phyloP scores from a whole-genome alignment of 306 rosid species.

The Dalbergia cochinchinensis region DNA sequence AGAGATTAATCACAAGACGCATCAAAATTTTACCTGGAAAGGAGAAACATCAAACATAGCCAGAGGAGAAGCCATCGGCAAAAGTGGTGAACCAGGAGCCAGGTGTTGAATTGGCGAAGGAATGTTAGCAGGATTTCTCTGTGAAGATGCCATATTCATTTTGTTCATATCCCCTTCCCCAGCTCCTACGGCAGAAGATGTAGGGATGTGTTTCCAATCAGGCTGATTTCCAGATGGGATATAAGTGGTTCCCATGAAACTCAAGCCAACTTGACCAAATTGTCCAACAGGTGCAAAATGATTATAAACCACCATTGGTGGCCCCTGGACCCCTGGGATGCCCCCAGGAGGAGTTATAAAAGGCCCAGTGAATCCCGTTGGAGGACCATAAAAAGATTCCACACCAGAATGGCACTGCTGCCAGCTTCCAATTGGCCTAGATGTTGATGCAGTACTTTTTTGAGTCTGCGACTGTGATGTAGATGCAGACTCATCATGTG shows the following conservation, averaged over 20 bases:
- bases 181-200: slow-evolving; percentile 66
- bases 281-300: slow-evolving; percentile 98
- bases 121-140: slow-evolving; percentile 71
- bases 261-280: slow-evolving; percentile 96
- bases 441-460: slow-evolving; percentile 62
- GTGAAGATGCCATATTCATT: slow-evolving; percentile 73
- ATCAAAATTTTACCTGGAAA: slow-evolving; percentile 75
- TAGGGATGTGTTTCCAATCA: slow-evolving; percentile 93
- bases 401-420: slow-evolving; percentile 94
- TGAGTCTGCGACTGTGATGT: slow-evolving; percentile 74
- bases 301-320: slow-evolving; percentile 96
- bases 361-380: slow-evolving; percentile 89
- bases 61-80: slow-evolving; percentile 90
- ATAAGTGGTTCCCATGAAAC: slow-evolving; percentile 97
- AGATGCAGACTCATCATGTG: slow-evolving; percentile 81
- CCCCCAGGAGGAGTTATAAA: slow-evolving; percentile 90
- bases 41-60: slow-evolving; percentile 96
- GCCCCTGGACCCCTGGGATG: slow-evolving; percentile 94
- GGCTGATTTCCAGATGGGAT: slow-evolving; percentile 97
- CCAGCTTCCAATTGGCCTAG: slow-evolving; percentile 83
- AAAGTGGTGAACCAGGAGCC: slow-evolving; percentile 96
- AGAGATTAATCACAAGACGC: slow-evolving; percentile 25
- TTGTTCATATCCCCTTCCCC: slow-evolving; percentile 77
- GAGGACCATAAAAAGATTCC: slow-evolving; percentile 95
- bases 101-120: slow-evolving; percentile 87